phyloP scores from a whole-genome alignment of 192 early-diverging fungal genomes.

The Podila horticola region DNA sequence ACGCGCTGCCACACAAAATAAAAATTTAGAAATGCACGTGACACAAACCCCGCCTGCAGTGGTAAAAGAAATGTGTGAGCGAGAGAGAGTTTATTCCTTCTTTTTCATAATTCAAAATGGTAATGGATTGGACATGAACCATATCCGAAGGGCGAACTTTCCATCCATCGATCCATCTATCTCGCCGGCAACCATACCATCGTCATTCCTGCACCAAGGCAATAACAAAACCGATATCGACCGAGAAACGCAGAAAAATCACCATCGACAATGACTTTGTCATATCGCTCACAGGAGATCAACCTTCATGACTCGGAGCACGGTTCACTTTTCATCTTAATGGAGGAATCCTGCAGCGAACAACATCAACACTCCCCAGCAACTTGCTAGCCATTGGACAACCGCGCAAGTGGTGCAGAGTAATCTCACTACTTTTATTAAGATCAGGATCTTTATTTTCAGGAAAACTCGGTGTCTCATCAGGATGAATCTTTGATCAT shows the following conservation, averaged over 20 bases:
- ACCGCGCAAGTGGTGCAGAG: neutral
- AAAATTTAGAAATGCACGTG: slow-evolving; percentile 2
- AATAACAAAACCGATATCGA: neutral
- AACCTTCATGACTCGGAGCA: too few species aligned
- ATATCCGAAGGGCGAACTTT: neutral
- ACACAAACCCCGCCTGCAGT: neutral
- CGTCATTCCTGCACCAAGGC: neutral
- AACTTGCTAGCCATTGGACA: neutral
- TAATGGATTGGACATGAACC: neutral
- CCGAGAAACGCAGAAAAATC: too few species aligned
- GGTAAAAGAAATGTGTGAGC: neutral
- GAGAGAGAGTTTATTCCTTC: neutral
- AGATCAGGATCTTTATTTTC: too few species aligned
- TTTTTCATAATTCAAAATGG: slow-evolving; percentile 7
- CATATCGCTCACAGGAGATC: too few species aligned
- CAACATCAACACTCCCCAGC: too few species aligned
- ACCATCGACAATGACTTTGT: too few species aligned
- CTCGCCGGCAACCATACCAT: neutral
- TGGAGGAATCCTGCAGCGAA: too few species aligned
- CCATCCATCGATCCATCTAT: slow-evolving; percentile 5
- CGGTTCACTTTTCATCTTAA: too few species aligned
- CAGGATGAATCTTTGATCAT: slow-evolving; percentile 2
- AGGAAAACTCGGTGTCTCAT: slow-evolving; percentile 2
- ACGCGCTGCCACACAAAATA: neutral
- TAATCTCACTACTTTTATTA: neutral